Percentiles rank a stretch among this genome's conserved stretches.
Conservation (phyloP, 2,329 filamentous ascomycete species). For the Cytospora piceicola region DNA sequence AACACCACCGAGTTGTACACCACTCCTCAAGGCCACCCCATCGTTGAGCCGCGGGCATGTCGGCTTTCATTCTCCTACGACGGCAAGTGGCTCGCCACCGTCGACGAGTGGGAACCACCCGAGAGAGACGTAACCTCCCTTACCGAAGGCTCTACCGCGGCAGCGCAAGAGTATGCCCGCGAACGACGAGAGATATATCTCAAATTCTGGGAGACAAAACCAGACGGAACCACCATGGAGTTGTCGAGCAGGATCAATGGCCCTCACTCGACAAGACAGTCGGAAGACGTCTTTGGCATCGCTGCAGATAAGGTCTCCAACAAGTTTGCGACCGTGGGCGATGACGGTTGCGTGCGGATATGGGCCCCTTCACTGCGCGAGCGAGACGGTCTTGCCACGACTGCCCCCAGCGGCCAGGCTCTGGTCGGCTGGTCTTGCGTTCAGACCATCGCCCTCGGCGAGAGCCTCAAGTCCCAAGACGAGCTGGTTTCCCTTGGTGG, state of each 20-base stretch:
- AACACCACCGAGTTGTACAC: conserved; percentile 82
- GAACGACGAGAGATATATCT: conserved; percentile 74
- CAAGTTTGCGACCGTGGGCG: conserved; percentile 83
- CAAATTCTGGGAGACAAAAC: conserved; percentile 83
- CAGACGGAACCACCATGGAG: conserved; percentile 64
- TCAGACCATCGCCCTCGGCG: conserved; percentile 56
- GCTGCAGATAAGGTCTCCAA: conserved; percentile 68
- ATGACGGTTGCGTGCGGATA: conserved; percentile 75
- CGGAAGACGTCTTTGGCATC: conserved; percentile 70
- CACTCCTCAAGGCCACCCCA: conserved; percentile 69
- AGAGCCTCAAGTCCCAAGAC: conserved; percentile 43
- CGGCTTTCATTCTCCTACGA: conserved; percentile 77
- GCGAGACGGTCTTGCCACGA: conserved; percentile 68
- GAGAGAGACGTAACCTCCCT: conserved; percentile 67
- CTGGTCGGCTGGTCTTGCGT: conserved; percentile 77
- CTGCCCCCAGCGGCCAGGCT: conserved; percentile 59
- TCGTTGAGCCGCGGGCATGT: conserved; percentile 78
- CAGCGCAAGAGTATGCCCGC: conserved; percentile 50
- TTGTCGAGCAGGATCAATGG: conserved; percentile 82
- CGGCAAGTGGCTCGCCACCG: conserved; percentile 86
- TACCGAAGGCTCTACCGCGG: conserved; percentile 44
- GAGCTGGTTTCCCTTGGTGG: conserved; percentile 39
- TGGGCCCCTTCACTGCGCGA: conserved; percentile 78
- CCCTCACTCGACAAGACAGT: conserved; percentile 68
- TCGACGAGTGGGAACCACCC: conserved; percentile 88